Evolutionary conservation across 345 rosid genomes (phyloP).

Genomic region (Citrus medica): DNA sequence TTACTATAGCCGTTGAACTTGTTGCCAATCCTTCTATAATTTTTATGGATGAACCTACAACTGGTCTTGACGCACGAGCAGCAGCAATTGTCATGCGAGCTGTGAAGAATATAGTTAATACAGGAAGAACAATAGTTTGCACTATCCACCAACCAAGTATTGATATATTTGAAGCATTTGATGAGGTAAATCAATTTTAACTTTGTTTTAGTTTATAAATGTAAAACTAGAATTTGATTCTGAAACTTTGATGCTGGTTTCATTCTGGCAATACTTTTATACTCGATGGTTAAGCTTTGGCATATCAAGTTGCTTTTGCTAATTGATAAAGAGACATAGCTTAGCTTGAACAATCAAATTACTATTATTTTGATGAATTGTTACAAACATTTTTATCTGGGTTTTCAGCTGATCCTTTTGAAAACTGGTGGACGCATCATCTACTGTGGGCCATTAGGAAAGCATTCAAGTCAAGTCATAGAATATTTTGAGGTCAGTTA

Average conservation of each 20-base stretch:
- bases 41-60: slow-evolving; percentile 90
- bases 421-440: slow-evolving; percentile 67
- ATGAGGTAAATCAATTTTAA: slow-evolving; percentile 45
- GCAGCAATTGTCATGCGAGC: slow-evolving; percentile 88
- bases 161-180: slow-evolving; percentile 81
- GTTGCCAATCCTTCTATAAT: slow-evolving; percentile 82
- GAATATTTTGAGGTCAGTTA: slow-evolving; percentile 68
- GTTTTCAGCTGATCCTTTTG: slow-evolving; percentile 56
- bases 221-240: background rate
- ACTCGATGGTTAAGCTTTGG: background rate
- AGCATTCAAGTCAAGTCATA: slow-evolving; percentile 49
- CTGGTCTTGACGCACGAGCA: slow-evolving; percentile 84
- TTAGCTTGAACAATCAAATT: no score
- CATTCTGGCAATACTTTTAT: background rate
- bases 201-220: background rate
- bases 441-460: slow-evolving; percentile 71
- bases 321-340: background rate
- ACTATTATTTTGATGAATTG: no score
- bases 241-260: background rate
- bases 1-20: slow-evolving; percentile 75
- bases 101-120: slow-evolving; percentile 72
- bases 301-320: background rate
- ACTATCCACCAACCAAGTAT: slow-evolving; percentile 89
- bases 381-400: background rate
- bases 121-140: slow-evolving; percentile 83